Percentiles rank a stretch among this genome's conserved stretches.
These are phyloP conservation scores for Begonia peltatifolia DNA, from an alignment of 306 rosid genomes.

Conservation along the genomic window DNA sequence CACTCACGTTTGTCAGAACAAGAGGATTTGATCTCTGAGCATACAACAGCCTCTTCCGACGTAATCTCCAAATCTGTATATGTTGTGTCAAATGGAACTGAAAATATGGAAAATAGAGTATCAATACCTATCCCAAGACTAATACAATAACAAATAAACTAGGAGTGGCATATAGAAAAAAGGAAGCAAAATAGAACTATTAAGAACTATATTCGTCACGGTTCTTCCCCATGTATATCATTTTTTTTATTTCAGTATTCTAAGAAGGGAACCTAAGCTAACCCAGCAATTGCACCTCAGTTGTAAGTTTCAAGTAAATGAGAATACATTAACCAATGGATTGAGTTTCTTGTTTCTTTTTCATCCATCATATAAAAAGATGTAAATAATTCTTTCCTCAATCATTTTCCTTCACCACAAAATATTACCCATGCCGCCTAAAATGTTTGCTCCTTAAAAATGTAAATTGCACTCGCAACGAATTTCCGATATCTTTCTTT, in stretches of 20 bases:
- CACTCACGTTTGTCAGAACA: constrained; percentile 40
- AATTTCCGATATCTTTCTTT: no score
- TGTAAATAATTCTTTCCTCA: no score
- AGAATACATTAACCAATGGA: no score
- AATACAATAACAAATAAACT: neutral
- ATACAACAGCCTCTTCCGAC: constrained; percentile 32
- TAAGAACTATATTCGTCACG: neutral
- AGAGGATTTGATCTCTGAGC: constrained; percentile 37
- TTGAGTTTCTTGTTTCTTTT: no score
- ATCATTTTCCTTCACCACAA: no score
- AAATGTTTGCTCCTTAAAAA: neutral
- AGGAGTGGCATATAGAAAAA: neutral
- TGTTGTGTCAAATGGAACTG: constrained; percentile 48
- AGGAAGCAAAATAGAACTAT: neutral
- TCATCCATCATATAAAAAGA: no score
- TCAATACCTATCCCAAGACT: neutral
- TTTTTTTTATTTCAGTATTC: no score
- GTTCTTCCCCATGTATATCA: no score
- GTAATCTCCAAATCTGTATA: constrained; percentile 51
- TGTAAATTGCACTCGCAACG: no score
- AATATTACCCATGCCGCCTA: neutral
- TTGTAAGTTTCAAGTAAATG: no score
- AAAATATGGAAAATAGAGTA: constrained; percentile 13
- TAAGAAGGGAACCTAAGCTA: no score
- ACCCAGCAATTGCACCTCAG: no score